A percentile compares a stretch with the other conserved stretches of the same genome.
Evolutionary conservation across 768 basidiomycete species (phyloP).

Genomic region (Dentipellis fragilis): DNA sequence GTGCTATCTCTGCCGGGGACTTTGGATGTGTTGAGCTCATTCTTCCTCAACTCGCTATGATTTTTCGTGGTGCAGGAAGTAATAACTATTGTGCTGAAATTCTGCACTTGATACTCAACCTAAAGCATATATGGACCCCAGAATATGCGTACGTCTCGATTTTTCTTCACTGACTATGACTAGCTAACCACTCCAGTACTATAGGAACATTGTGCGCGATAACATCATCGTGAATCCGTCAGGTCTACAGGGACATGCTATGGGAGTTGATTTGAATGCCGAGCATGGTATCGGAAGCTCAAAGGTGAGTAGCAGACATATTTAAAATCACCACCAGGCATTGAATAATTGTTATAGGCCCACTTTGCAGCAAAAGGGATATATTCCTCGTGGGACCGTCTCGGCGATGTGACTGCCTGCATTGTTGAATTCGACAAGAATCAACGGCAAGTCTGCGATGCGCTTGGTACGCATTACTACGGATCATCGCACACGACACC

Average conservation of each 20-base stretch:
- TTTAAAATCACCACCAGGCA: too few relatives aligned
- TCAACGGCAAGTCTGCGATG: too few relatives aligned
- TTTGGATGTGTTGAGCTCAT: neutral
- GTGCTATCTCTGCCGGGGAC: neutral
- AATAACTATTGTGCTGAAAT: neutral
- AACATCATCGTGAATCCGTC: neutral
- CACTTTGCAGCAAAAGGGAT: neutral
- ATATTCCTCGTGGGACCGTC: neutral
- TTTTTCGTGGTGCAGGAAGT: neutral
- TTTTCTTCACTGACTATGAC: neutral
- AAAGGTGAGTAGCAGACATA: neutral
- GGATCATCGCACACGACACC: neutral
- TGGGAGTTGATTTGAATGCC: neutral
- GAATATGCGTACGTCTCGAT: neutral
- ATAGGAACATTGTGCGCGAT: neutral
- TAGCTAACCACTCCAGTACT: too few relatives aligned
- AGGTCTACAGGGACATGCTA: neutral
- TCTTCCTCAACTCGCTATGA: neutral
- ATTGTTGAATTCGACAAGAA: neutral
- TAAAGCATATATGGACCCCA: neutral
- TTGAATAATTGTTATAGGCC: neutral
- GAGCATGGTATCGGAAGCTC: neutral
- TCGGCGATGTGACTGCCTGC: neutral
- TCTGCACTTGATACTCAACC: neutral
- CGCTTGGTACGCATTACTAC: too few relatives aligned